Evolutionary conservation across 495 filamentous ascomycete species (phyloP).

Genomic region (Neurospora sublineolata): DNA sequence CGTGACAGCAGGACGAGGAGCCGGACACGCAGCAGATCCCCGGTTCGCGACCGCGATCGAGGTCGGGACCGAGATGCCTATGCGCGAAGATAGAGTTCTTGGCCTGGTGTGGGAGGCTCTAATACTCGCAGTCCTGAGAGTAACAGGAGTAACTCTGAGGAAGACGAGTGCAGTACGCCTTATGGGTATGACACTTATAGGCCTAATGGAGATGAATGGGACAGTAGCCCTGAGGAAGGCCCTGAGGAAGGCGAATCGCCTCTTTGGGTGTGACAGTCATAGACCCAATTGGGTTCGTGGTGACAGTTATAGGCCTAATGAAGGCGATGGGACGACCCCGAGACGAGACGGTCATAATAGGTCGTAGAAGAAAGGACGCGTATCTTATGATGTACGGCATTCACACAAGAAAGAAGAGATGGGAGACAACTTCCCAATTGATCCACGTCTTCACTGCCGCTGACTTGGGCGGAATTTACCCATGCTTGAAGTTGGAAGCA

Average conservation of each 20-base stretch:
- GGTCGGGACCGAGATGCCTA: constrained; percentile 35
- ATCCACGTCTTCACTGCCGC: too few relatives aligned
- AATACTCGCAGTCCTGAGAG: not conserved
- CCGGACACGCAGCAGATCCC: constrained; percentile 33
- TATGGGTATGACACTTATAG: not conserved
- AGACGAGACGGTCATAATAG: not conserved
- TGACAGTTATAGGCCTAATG: not conserved
- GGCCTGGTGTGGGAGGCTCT: not conserved
- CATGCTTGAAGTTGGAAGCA: too few relatives aligned
- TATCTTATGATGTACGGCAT: not conserved
- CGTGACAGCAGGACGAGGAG: constrained; percentile 36
- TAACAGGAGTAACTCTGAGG: not conserved
- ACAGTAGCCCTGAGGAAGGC: not conserved
- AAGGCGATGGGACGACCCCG: not conserved
- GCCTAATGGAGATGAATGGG: not conserved
- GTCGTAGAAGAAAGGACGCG: not conserved
- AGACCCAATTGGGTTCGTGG: not conserved
- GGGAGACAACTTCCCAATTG: too few relatives aligned
- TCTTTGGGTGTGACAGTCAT: not conserved
- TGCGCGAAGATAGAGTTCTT: constrained; percentile 24
- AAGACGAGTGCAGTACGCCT: not conserved
- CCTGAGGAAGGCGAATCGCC: not conserved
- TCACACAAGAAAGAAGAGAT: not conserved
- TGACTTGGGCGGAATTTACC: too few relatives aligned
- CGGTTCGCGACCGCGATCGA: constrained; percentile 27